Conservation (phyloP, 345 rosid species). For the Gossypium arboreum region DNA sequence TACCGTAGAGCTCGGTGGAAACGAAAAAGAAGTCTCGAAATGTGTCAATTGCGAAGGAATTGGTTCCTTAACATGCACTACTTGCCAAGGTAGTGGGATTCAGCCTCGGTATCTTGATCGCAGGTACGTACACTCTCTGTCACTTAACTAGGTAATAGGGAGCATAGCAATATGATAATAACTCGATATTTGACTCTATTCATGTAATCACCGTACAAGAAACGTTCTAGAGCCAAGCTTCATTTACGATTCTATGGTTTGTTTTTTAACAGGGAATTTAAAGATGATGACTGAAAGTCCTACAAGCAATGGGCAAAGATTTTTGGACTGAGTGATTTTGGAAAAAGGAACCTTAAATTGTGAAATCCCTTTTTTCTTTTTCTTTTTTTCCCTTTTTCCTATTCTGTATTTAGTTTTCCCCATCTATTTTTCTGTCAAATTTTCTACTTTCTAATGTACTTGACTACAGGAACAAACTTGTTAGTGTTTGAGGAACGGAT, state of each 20-base stretch:
- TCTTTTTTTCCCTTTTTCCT: not conserved
- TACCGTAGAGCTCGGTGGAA: constrained; percentile 69
- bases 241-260: not conserved
- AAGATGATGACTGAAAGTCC: constrained; percentile 54
- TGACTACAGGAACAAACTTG: not conserved
- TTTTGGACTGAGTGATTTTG: constrained; percentile 3
- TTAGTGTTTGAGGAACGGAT: not conserved
- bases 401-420: not conserved
- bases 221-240: not conserved
- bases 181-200: not conserved
- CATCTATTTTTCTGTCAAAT: not conserved
- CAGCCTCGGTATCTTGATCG: constrained; percentile 99
- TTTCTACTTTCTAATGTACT: constrained; percentile 5
- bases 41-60: constrained; percentile 82
- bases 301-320: constrained; percentile 10
- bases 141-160: not conserved
- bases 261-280: constrained; percentile 45
- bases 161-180: not conserved
- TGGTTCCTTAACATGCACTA: constrained; percentile 90
- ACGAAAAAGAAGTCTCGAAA: constrained; percentile 64
- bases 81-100: constrained; percentile 92
- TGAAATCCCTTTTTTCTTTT: not conserved
- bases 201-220: not conserved
- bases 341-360: not conserved
- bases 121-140: constrained; percentile 39